Evolutionary conservation across 106 monocot genomes (phyloP).

Genomic region (Dendrobium huoshanense): DNA sequence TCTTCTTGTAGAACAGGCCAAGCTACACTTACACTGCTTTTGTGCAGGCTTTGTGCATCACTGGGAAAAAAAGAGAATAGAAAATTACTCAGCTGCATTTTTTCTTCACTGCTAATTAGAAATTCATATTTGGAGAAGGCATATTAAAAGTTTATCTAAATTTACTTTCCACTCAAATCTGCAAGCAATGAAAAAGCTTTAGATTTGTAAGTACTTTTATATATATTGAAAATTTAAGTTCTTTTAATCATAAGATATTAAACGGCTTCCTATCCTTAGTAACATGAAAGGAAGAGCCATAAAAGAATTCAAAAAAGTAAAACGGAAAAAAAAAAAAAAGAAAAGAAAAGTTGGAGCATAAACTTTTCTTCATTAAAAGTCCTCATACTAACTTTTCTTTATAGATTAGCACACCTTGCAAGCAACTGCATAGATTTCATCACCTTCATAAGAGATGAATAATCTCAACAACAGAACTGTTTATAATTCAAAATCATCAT

Average conservation of each 20-base stretch:
- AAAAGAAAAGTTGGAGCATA: neutral
- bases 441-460: neutral
- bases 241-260: too few relatives aligned
- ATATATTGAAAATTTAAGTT: too few relatives aligned
- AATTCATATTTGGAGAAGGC: neutral
- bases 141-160: neutral
- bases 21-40: slow-evolving; percentile 25
- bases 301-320: neutral
- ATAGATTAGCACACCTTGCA: slow-evolving; percentile 16
- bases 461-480: neutral
- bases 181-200: neutral
- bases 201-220: neutral
- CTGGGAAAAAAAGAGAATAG: slow-evolving; percentile 9
- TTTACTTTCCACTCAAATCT: neutral
- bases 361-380: slow-evolving; percentile 14
- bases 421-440: slow-evolving; percentile 4
- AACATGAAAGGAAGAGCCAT: neutral
- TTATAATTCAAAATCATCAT: neutral
- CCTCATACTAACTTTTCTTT: slow-evolving; percentile 12
- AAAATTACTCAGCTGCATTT: slow-evolving; percentile 1
- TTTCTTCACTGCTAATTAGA: too few relatives aligned
- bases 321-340: neutral
- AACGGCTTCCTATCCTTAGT: too few relatives aligned
- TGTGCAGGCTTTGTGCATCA: slow-evolving; percentile 17
- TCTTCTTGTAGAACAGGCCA: slow-evolving; percentile 17